Evolutionary conservation across 2,329 filamentous ascomycete species (phyloP).

Genomic region (Alternaria infectoria): DNA sequence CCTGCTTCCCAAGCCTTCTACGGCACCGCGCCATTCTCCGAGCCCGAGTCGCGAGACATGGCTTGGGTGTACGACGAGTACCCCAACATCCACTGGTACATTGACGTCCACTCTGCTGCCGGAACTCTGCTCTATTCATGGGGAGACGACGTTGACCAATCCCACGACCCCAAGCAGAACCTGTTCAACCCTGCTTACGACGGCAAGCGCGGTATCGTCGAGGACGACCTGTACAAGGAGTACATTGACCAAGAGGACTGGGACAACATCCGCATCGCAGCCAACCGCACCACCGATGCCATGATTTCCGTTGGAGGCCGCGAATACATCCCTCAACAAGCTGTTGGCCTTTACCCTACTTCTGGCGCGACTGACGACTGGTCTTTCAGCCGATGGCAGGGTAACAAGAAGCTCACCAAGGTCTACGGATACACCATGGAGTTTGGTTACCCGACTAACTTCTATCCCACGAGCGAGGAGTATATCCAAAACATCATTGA

Average conservation of each 20-base stretch:
- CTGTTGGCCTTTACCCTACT: slow-evolving; percentile 49
- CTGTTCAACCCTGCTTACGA: slow-evolving; percentile 61
- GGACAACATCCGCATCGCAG: slow-evolving; percentile 40
- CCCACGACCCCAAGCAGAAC: slow-evolving; percentile 55
- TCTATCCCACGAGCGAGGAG: slow-evolving; percentile 50
- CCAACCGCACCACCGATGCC: slow-evolving; percentile 41
- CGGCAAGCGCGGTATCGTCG: slow-evolving; percentile 57
- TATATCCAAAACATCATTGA: slow-evolving; percentile 52
- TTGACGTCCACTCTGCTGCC: slow-evolving; percentile 64
- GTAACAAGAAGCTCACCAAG: slow-evolving; percentile 46
- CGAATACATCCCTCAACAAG: slow-evolving; percentile 39
- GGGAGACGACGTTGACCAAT: slow-evolving; percentile 63
- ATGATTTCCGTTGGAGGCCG: slow-evolving; percentile 47
- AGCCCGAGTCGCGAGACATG: slow-evolving; percentile 63
- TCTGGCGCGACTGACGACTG: slow-evolving; percentile 49
- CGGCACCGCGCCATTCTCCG: slow-evolving; percentile 60
- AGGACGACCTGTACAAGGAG: slow-evolving; percentile 59
- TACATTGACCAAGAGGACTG: slow-evolving; percentile 46
- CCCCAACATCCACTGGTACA: slow-evolving; percentile 61
- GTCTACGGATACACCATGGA: slow-evolving; percentile 52
- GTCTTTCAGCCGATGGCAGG: slow-evolving; percentile 46
- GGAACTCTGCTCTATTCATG: slow-evolving; percentile 64
- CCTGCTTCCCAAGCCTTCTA: slow-evolving; percentile 58
- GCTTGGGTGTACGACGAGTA: slow-evolving; percentile 60
- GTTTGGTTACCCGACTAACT: slow-evolving; percentile 50